Conservation (phyloP, 345 rosid genomes). For the Rubroshorea leprosula region DNA sequence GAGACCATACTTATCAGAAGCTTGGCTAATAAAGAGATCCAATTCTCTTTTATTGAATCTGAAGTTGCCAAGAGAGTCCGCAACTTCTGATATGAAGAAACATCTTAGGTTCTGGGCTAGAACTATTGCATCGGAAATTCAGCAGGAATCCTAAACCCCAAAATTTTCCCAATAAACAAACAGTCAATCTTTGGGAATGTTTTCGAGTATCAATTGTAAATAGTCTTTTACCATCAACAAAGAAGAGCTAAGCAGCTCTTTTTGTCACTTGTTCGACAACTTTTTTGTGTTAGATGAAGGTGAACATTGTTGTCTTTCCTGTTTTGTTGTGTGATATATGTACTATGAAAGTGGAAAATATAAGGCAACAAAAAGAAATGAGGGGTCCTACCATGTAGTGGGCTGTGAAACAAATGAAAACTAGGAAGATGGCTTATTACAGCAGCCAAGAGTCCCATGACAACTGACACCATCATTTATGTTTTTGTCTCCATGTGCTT, state of each 20-base stretch:
- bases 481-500: not conserved
- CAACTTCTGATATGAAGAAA: slow-evolving; percentile 47
- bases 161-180: no score
- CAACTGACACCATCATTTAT: no score
- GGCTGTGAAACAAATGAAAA: no score
- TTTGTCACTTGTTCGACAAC: not conserved
- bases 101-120: slow-evolving; percentile 58
- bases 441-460: slow-evolving; percentile 8
- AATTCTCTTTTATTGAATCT: slow-evolving; percentile 44
- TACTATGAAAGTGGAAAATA: no score
- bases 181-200: no score
- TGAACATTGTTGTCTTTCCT: not conserved
- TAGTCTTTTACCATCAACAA: not conserved
- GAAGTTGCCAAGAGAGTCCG: slow-evolving; percentile 30
- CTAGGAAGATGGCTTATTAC: slow-evolving; percentile 3
- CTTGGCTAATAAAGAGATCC: slow-evolving; percentile 56
- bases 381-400: no score
- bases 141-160: slow-evolving; percentile 30
- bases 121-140: slow-evolving; percentile 44
- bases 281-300: not conserved
- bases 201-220: no score
- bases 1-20: slow-evolving; percentile 65
- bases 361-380: slow-evolving; percentile 12
- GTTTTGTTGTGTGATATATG: no score
- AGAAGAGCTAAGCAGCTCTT: slow-evolving; percentile 5